Conservation (phyloP, 169 alveolate species). For the Plasmodium berghei region DNA sequence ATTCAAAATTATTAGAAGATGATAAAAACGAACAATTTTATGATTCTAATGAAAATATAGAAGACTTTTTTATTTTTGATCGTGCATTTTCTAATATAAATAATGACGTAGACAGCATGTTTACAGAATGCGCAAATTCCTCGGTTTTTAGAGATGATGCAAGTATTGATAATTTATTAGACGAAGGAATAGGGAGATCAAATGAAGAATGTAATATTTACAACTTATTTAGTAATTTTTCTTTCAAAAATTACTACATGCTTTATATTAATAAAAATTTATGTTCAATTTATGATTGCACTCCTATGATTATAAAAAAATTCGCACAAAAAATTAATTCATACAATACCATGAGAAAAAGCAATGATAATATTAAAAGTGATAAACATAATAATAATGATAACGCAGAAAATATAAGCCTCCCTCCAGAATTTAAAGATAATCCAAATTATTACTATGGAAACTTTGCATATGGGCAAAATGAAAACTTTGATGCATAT, state of each 20-base stretch:
- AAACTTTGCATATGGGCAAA: constrained; percentile 4
- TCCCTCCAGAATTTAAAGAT: constrained; percentile 20
- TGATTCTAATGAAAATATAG: constrained; percentile 75
- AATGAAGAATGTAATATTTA: constrained; percentile 45
- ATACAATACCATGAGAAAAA: constrained; percentile 2
- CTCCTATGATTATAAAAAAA: constrained; percentile 73
- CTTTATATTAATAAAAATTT: constrained; percentile 70
- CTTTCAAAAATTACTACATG: constrained; percentile 59
- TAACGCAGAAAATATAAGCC: constrained; percentile 4
- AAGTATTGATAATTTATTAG: constrained; percentile 54
- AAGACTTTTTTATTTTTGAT: constrained; percentile 71
- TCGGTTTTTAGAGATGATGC: constrained; percentile 58
- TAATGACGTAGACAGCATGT: constrained; percentile 58
- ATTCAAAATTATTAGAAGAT: constrained; percentile 24
- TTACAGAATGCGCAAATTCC: constrained; percentile 64
- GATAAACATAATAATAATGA: constrained; percentile 3
- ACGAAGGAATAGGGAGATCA: constrained; percentile 36
- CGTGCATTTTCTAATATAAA: constrained; percentile 20
- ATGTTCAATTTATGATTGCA: constrained; percentile 60
- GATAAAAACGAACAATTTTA: constrained; percentile 64
- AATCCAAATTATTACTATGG: constrained; percentile 22
- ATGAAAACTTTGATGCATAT: constrained; percentile 65
- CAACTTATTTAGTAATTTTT: constrained; percentile 58
- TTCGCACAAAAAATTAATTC: constrained; percentile 74
- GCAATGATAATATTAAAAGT: not conserved